Percentiles rank a stretch among this genome's conserved stretches.
Conservation (phyloP, 1,139 yeast genomes). For the Kodamaea derodonti region DNA sequence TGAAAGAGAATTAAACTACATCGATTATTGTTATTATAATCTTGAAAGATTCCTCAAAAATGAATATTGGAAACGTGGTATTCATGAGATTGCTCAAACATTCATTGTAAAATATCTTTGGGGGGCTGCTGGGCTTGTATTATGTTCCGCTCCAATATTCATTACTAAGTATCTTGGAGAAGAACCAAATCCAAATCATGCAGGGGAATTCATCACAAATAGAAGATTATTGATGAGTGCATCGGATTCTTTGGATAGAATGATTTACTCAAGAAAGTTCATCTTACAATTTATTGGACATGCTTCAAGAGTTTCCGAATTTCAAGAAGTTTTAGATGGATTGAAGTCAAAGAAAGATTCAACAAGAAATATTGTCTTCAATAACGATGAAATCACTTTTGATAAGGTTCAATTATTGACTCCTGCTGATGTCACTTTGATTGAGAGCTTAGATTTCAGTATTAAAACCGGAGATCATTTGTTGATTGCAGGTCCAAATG, state of each 20-base stretch:
- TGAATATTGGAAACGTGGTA: slow-evolving; percentile 72
- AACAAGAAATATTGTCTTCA: slow-evolving; percentile 28
- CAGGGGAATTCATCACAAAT: slow-evolving; percentile 85
- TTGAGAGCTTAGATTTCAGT: slow-evolving; percentile 62
- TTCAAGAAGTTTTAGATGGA: slow-evolving; percentile 60
- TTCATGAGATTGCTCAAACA: slow-evolving; percentile 73
- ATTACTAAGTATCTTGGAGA: slow-evolving; percentile 55
- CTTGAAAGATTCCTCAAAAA: slow-evolving; percentile 74
- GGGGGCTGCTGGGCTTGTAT: slow-evolving; percentile 90
- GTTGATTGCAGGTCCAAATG: slow-evolving; percentile 91
- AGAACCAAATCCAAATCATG: slow-evolving; percentile 48
- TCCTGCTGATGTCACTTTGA: slow-evolving; percentile 76
- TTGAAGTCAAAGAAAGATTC: slow-evolving; percentile 38
- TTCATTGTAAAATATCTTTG: slow-evolving; percentile 88
- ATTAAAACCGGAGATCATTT: slow-evolving; percentile 81
- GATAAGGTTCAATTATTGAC: slow-evolving; percentile 74
- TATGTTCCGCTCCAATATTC: slow-evolving; percentile 89
- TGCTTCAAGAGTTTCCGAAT: slow-evolving; percentile 69
- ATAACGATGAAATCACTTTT: slow-evolving; percentile 67
- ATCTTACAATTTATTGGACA: slow-evolving; percentile 84
- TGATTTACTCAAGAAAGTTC: slow-evolving; percentile 81
- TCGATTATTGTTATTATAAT: slow-evolving; percentile 80
- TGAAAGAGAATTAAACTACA: slow-evolving; percentile 67
- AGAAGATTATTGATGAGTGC: slow-evolving; percentile 81
- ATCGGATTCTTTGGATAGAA: slow-evolving; percentile 83